Base-by-base conservation (phyloP, 805 yeast genomes). In the Saccharomycodes ludwigii region DNA sequence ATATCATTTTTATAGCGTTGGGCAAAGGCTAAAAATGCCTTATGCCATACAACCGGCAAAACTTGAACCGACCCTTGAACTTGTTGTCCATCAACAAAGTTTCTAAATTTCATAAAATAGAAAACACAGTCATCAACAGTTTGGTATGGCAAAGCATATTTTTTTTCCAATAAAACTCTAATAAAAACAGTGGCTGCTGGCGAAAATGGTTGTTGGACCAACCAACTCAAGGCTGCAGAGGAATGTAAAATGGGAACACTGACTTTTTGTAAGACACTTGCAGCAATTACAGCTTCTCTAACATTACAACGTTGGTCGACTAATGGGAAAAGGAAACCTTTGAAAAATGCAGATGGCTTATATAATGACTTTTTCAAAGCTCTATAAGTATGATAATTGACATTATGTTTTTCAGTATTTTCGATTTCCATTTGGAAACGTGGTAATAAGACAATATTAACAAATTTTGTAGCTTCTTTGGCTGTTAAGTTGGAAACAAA, bases 341-440 rank as follows among this genome's bases (percentile, higher is more conserved):
- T 88, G 69, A 88, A 91, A 50, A 88, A 91, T 8, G 98, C 98
- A 34, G 91, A 85, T 19, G 99, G 98, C 56, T 91, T 91, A 65
- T 91, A 91, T 33, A 93, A 66, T 0, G 96, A 73, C 60, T 91
- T 91, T 57, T 86, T 88, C 44, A 91, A 60, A 0, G 98, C 76
- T 48, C 95, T 73, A 56, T 91, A 91, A 25, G 91, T 65, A 52
- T 91, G 99, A 52, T 91, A 88, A 58, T 93, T 88, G 41, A 91
- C 67, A 22, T 71, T 73, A 47, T 80, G 88, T 37, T 73, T 77
- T 43, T 77, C 86, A 36, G 71, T 70, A 18, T 74, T 76, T 48
- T 78, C 86, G 33, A 80, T 77, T 31, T 74, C 70, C 24, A 60
- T 60, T 60, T 86, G 70, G 49, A 80, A 77, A 53, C 84, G 67